These are phyloP conservation scores for Phytophthora pinifolia DNA, from an alignment of 352 stramenopile genomes.

Conservation along the genomic window DNA sequence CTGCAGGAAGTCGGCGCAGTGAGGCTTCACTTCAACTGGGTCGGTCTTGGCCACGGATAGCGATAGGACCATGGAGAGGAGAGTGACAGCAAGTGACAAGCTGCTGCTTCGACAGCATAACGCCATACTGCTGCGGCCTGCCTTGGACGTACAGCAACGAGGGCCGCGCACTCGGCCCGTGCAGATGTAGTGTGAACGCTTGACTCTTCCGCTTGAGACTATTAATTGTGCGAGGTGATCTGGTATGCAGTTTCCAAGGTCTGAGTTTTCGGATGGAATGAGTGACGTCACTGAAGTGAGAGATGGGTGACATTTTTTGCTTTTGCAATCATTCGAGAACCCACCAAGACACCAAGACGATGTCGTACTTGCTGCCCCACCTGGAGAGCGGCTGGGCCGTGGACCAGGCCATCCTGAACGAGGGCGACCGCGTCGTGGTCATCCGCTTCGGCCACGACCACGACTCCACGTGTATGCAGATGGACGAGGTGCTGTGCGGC, in stretches of 20 bases:
- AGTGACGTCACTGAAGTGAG: constrained; percentile 11
- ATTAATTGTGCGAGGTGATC: too few relatives aligned
- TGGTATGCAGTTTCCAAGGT: background rate
- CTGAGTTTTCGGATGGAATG: background rate
- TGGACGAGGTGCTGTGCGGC: constrained; percentile 95
- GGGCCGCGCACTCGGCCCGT: background rate
- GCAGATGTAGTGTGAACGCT: background rate
- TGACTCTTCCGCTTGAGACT: too few relatives aligned
- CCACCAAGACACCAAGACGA: constrained; percentile 28
- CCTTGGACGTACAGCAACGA: too few relatives aligned
- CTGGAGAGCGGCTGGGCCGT: constrained; percentile 97
- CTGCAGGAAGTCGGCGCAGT: constrained; percentile 48
- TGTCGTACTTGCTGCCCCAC: constrained; percentile 98
- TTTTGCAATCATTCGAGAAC: background rate
- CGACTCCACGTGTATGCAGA: constrained; percentile 98
- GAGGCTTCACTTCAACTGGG: constrained; percentile 10
- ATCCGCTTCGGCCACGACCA: constrained; percentile 99
- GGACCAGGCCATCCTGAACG: constrained; percentile 98
- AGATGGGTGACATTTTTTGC: constrained; percentile 1
- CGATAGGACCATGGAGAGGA: constrained; percentile 6
- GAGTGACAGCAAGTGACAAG: background rate
- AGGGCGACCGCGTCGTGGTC: constrained; percentile 97
- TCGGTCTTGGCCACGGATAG: background rate
- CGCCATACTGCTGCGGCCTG: background rate
- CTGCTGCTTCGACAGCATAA: background rate